Evolutionary conservation across 306 rosid species (phyloP), one percentile per base, ranked within the genome.

Genomic region (Dryas alaskensis): DNA sequence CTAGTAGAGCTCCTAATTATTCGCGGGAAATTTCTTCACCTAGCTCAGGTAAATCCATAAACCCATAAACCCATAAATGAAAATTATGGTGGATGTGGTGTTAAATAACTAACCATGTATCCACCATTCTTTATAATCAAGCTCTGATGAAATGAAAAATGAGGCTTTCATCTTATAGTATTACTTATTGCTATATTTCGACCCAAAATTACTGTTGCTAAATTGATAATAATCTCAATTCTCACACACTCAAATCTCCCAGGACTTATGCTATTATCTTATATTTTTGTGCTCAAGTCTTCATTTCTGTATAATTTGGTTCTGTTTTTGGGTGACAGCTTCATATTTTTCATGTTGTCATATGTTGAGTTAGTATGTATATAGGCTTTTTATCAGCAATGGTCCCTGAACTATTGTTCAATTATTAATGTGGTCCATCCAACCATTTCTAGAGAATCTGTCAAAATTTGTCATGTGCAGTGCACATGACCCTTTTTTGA

Each of bases 1-100:
- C 55, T 42, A 84, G 84, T 48, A 82, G 73, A 70, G 80, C 81
- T 75, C 48, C 83, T 53, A 89, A 68, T 80, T 78, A 69, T 73
- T 60, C 76, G 53, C 84, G 81, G 67, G 95, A 89, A 76, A 86
- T 85, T 45, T 81, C 86, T 73, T 91, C 89, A 0, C 80, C 86
- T 59, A 70, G 82, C 80, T 81, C 95, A 89, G 97, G 97, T 88
- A 84, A 53, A 74, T 80, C 64, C 48, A n/a, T 68, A 65, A 52
- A 8, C 6, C 37, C 2, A 31, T 31, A 22, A 59, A n/a, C 6
- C 37, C 2, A 31, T 31, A 22, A 59, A n/a, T 46, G 43, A 65
- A 70, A 22, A 39, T 3, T 7, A 10, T 59, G 13, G 22, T 75
- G n/a, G 25, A 25, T 25, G 16, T 42, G 17, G 19, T 49, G 19